Evolutionary conservation across 345 rosid species (phyloP).

Genomic region (Salix brachista): DNA sequence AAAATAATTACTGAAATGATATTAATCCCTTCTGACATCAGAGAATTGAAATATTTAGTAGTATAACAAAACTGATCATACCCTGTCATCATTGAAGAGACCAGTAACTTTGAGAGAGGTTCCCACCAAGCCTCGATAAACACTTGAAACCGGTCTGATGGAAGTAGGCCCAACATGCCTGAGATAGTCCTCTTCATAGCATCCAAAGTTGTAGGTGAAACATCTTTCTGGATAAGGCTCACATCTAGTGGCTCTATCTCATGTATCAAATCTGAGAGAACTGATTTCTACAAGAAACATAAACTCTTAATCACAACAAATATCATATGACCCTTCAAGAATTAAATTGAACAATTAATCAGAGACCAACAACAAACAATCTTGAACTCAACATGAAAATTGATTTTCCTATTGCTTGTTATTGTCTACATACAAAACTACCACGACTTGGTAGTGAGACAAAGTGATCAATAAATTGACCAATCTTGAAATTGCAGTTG

Average conservation of each 20-base stretch:
- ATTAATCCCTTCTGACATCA: neutral
- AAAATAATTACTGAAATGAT: neutral
- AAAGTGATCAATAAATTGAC: neutral
- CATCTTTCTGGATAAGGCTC: constrained; percentile 83
- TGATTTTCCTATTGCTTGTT: neutral
- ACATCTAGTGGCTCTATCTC: constrained; percentile 93
- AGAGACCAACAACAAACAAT: neutral
- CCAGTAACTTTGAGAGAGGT: constrained; percentile 77
- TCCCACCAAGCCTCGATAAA: constrained; percentile 89
- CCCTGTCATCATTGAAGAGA: constrained; percentile 99
- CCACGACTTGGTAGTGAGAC: neutral
- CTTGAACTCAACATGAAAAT: neutral
- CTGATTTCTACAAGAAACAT: constrained; percentile 48
- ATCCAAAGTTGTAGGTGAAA: constrained; percentile 75
- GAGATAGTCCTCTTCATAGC: constrained; percentile 97
- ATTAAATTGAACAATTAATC: neutral
- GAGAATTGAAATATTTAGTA: neutral
- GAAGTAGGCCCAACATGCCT: constrained; percentile 95
- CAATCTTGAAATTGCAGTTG: no score
- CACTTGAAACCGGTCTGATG: constrained; percentile 88
- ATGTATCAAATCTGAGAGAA: constrained; percentile 61
- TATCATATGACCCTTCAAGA: neutral
- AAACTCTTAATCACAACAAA: neutral
- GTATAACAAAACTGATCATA: constrained; percentile 30
- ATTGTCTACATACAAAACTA: neutral